A percentile compares a stretch with the other conserved stretches of the same genome.
These are phyloP conservation scores for Aspergillus sclerotialis DNA, from an alignment of 2,329 filamentous ascomycete species.

Conservation along the genomic window DNA sequence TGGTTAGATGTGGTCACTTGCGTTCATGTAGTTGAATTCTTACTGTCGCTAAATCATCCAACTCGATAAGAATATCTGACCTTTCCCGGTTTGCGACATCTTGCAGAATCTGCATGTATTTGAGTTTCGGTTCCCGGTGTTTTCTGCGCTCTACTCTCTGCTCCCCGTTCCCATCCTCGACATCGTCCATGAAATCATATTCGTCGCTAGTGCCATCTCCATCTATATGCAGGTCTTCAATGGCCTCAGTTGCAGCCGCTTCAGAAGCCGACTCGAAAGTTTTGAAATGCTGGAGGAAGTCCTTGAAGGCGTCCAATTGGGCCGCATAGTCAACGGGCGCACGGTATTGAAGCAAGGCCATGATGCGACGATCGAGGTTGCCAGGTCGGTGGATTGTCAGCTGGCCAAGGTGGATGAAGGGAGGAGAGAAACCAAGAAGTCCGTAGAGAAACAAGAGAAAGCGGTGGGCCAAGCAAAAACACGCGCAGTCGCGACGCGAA, in stretches of 20 bases:
- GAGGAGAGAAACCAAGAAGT: neutral
- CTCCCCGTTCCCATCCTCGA: constrained; percentile 49
- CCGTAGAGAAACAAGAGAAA: constrained; percentile 1
- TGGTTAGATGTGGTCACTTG: constrained; percentile 3
- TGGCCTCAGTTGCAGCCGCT: constrained; percentile 65
- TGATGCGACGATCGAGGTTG: constrained; percentile 37
- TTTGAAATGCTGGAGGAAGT: constrained; percentile 86
- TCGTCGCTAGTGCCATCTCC: constrained; percentile 83
- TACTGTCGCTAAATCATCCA: constrained; percentile 78
- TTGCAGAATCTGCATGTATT: constrained; percentile 85
- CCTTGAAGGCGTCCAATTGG: constrained; percentile 74
- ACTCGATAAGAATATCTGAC: constrained; percentile 74
- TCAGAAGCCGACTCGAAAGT: constrained; percentile 57
- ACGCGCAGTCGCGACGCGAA: constrained; percentile 24
- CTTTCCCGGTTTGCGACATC: constrained; percentile 73
- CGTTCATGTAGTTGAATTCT: constrained; percentile 6
- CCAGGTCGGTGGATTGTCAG: constrained; percentile 13
- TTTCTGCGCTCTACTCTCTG: constrained; percentile 41
- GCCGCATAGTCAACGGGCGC: constrained; percentile 78
- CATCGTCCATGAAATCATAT: constrained; percentile 86
- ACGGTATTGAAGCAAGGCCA: constrained; percentile 79
- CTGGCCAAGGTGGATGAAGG: constrained; percentile 7
- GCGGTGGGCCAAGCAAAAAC: constrained; percentile 12
- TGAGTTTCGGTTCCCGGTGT: constrained; percentile 58
- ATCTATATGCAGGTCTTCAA: constrained; percentile 78